phyloP scores from a whole-genome alignment of 768 basidiomycete species.

The Serpula lacrymans region DNA sequence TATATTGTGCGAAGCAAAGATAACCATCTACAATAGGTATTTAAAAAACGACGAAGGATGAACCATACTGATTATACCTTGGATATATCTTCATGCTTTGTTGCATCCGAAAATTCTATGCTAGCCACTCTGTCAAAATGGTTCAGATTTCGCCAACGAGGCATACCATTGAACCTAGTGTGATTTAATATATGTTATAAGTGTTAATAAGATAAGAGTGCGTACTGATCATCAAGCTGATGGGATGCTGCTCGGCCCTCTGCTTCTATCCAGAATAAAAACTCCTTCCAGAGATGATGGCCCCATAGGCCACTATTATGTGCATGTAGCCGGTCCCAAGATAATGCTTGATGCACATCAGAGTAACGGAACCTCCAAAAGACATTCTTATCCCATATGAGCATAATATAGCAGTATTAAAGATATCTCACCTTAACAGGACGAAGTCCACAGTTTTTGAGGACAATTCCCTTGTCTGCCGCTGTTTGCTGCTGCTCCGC shows the following conservation, averaged over 20 bases:
- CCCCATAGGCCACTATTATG: constrained; percentile 30
- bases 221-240: constrained; percentile 19
- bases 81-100: constrained; percentile 1
- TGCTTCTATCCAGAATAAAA: constrained; percentile 17
- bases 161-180: constrained; percentile 4
- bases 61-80: constrained; percentile 14
- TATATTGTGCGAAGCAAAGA: no score
- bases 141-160: constrained; percentile 3
- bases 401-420: background rate
- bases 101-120: constrained; percentile 15
- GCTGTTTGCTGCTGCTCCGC: constrained; percentile 12
- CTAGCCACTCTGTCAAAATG: constrained; percentile 3
- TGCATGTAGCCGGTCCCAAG: constrained; percentile 39
- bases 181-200: background rate
- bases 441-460: constrained; percentile 11
- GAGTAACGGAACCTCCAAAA: constrained; percentile 34
- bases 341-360: constrained; percentile 30
- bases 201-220: constrained; percentile 1
- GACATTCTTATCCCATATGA: constrained; percentile 28
- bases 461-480: constrained; percentile 14
- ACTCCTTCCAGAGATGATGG: constrained; percentile 26
- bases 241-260: constrained; percentile 4
- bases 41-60: background rate
- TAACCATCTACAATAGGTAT: constrained; percentile 22
- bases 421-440: constrained; percentile 12